Evolutionary conservation across 2,329 filamentous ascomycete species (phyloP).

Genomic region (Hymenoscyphus repandus): DNA sequence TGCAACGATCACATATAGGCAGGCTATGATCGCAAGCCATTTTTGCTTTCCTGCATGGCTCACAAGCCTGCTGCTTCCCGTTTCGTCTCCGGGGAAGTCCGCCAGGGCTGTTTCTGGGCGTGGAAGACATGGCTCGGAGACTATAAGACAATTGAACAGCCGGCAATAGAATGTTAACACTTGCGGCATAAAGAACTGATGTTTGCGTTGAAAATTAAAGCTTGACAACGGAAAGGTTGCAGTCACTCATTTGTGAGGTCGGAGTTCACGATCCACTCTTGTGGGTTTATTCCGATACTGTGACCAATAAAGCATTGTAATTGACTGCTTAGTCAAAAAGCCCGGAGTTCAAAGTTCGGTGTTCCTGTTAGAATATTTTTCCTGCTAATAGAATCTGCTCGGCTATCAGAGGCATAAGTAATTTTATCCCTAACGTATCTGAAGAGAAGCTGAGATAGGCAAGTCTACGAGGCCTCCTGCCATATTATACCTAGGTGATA

Average conservation of each 20-base stretch:
- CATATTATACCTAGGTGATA: too few relatives aligned
- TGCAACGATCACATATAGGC: constrained; percentile 25
- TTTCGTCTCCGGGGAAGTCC: constrained; percentile 22
- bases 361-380: neutral
- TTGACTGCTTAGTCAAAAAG: neutral
- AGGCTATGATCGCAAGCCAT: constrained; percentile 26
- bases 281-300: too few relatives aligned
- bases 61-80: constrained; percentile 26
- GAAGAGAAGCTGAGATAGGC: too few relatives aligned
- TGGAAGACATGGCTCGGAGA: neutral
- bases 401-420: neutral
- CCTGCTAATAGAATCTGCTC: neutral
- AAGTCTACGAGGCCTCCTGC: too few relatives aligned
- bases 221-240: too few relatives aligned
- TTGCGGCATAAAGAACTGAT: neutral
- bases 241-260: neutral
- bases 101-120: constrained; percentile 1
- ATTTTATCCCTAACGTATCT: neutral
- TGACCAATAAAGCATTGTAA: neutral
- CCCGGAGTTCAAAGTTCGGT: neutral
- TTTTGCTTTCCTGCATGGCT: constrained; percentile 29
- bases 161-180: neutral
- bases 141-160: neutral
- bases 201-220: too few relatives aligned
- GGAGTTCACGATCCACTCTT: neutral